Evolutionary conservation across 1,284 basidiomycete genomes (phyloP).

Genomic region (Microbotryomycetes sp.): DNA sequence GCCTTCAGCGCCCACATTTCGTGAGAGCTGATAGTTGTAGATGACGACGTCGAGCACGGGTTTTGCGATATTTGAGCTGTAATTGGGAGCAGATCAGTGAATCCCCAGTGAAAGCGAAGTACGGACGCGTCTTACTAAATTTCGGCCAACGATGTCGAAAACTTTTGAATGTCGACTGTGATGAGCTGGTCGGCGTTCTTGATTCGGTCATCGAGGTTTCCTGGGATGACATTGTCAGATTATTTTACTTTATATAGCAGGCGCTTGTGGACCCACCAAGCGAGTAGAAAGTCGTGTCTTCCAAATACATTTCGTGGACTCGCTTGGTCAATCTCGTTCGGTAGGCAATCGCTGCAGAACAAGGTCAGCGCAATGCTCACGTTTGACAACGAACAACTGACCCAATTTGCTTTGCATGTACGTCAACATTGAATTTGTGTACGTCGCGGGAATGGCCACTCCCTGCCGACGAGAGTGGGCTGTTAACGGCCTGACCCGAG

Average conservation of each 20-base stretch:
- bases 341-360: conserved; percentile 63
- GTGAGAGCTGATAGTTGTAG: conserved; percentile 92
- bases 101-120: neutral
- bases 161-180: conserved; percentile 90
- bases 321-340: conserved; percentile 77
- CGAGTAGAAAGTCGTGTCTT: conserved; percentile 78
- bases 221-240: conserved; percentile 41
- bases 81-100: neutral
- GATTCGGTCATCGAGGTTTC: conserved; percentile 86
- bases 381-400: neutral
- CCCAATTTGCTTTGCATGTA: conserved; percentile 85
- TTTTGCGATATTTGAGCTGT: conserved; percentile 73
- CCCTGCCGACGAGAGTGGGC: conserved; percentile 29
- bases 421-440: conserved; percentile 92
- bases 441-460: conserved; percentile 53
- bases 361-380: neutral
- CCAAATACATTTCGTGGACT: conserved; percentile 77
- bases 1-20: conserved; percentile 91
- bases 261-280: conserved; percentile 49
- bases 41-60: conserved; percentile 78
- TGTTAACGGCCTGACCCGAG: too few relatives aligned
- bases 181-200: conserved; percentile 98
- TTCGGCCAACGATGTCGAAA: conserved; percentile 82
- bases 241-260: neutral
- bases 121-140: conserved; percentile 53